Evolutionary conservation across 164 flowering plant species (phyloP).

Genomic region (Umbellularia californica): DNA sequence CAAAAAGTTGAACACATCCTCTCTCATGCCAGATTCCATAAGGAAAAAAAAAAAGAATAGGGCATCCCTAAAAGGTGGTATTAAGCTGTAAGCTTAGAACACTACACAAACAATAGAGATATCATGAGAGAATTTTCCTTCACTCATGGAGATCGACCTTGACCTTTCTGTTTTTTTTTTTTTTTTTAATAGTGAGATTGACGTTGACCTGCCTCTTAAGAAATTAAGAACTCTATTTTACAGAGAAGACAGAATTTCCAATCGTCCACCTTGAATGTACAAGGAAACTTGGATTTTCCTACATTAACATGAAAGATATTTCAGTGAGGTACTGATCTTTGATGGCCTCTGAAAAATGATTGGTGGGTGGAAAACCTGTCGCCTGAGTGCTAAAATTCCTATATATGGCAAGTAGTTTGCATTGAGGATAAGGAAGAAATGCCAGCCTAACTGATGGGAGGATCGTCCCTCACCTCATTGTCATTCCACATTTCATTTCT

Average conservation of each 20-base stretch:
- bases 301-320: conserved; percentile 2
- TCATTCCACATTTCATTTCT: conserved; percentile 40
- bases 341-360: neutral
- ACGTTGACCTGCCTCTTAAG: neutral
- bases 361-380: neutral
- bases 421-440: neutral
- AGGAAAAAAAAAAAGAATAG: neutral
- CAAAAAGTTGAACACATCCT: too few species aligned
- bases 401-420: neutral
- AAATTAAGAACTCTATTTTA: neutral
- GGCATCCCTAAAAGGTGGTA: neutral
- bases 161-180: neutral
- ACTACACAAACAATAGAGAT: neutral
- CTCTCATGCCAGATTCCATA: neutral
- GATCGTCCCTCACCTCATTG: conserved; percentile 20
- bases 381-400: neutral
- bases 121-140: neutral
- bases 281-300: conserved; percentile 18
- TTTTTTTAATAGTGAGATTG: neutral
- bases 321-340: neutral
- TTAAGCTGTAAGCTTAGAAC: neutral
- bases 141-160: neutral
- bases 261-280: conserved; percentile 22
- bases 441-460: conserved; percentile 20
- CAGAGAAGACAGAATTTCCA: conserved; percentile 6